Evolutionary conservation across 805 yeast genomes (phyloP), one percentile per base, ranked within the genome.

Genomic region (Spathaspora girioi): DNA sequence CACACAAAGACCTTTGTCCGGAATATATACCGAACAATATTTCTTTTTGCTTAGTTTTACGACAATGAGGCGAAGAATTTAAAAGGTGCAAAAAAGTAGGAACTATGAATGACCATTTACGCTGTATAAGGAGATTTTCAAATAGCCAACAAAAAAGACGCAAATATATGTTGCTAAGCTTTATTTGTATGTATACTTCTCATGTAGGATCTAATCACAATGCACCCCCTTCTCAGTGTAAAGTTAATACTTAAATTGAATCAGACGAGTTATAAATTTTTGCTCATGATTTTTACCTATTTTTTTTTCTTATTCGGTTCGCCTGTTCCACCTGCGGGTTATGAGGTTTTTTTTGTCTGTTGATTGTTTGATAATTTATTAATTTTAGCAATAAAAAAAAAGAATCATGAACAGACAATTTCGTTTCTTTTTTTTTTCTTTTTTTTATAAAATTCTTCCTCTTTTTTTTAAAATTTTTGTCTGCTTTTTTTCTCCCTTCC

Each of bases 271-370:
- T 10, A 14, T 14, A 35, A 35, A 14, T n/a, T n/a, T 35, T n/a
- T n/a, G 40, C 40, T 42, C 17, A 23, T 26, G 29, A 14, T 42
- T 42, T 42, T 42, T 7, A 26, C n/a, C 11, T 40, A 5, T 42
- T 42, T 42, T 42, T 42, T 27, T 42, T 42, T 42, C 45, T 42
- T 42, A 42, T 42, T 42, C 14, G 17, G 45, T 23, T 19, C 26
- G 8, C 26, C 43, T 40, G 29, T 42, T 27, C 4, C 23, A 17
- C 9, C 23, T 42, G 29, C 32, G 29, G 45, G 45, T 26, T 42
- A 26, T 14, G 45, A 23, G 32, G 15, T 42, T 42, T 15, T 42
- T 27, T 42, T 15, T 35, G 15, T 42, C 23, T 12, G 20, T 17
- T 27, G 15, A 19, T 40, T 20, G 23, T 20, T 40, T 42, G 29